Percentiles rank a stretch among this genome's conserved stretches.
phyloP scores from a whole-genome alignment of 441 rosid genomes.

The Manihot esculenta region DNA sequence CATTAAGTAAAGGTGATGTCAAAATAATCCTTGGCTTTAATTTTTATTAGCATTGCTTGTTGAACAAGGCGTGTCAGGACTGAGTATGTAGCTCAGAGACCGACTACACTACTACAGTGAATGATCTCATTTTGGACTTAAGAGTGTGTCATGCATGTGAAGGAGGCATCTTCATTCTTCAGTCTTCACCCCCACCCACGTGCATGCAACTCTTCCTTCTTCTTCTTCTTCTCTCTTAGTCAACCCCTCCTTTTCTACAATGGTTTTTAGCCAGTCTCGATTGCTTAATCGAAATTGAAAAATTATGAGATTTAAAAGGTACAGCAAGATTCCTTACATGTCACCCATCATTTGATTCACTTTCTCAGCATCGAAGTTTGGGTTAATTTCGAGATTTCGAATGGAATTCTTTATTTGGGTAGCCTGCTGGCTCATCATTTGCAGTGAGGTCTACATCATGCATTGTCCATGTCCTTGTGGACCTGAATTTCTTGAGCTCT shows the following conservation, averaged over 20 bases:
- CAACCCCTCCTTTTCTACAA: constrained; percentile 16
- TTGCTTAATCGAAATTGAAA: constrained; percentile 4
- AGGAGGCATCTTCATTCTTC: background rate
- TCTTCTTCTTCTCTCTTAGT: background rate
- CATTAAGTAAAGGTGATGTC: constrained; percentile 26
- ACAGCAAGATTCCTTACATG: constrained; percentile 8
- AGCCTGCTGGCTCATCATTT: constrained; percentile 20
- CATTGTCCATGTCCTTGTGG: background rate
- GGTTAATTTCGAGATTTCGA: background rate
- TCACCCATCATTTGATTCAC: constrained; percentile 14
- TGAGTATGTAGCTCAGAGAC: constrained; percentile 1
- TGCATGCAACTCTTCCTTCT: background rate
- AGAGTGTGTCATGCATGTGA: background rate
- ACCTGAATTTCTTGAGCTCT: background rate
- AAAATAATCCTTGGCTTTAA: background rate
- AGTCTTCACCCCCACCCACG: constrained; percentile 6
- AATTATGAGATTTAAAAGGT: background rate
- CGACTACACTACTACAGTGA: background rate
- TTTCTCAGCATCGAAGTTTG: background rate
- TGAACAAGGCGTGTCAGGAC: constrained; percentile 23
- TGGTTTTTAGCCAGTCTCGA: constrained; percentile 9
- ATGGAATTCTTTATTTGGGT: background rate
- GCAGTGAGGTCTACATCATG: constrained; percentile 7
- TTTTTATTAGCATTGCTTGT: constrained; percentile 23
- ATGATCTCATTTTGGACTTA: constrained; percentile 17